Conservation (phyloP, 139 green algal species). For the Pseudopediastrum boryanum region DNA sequence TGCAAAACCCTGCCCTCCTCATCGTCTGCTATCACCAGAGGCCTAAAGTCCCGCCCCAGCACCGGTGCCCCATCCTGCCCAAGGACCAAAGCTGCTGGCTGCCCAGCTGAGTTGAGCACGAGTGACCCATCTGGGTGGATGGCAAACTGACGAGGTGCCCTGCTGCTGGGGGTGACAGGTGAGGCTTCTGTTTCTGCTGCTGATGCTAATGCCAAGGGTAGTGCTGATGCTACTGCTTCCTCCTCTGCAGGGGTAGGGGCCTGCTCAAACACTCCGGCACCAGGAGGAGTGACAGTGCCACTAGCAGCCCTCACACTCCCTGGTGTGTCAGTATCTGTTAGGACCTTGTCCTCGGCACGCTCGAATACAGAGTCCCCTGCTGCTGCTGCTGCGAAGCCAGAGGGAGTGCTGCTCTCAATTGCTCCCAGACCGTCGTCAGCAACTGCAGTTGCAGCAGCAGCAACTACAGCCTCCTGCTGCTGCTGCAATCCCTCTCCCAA, state of each 20-base stretch:
- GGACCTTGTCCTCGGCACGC: no score
- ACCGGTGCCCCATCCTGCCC: constrained; percentile 4
- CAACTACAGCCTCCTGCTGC: not conserved
- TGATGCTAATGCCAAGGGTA: not conserved
- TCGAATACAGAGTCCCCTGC: no score
- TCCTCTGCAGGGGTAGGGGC: not conserved
- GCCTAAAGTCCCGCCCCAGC: constrained; percentile 2
- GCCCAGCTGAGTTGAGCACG: not conserved
- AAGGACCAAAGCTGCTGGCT: constrained; percentile 10
- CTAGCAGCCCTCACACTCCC: no score
- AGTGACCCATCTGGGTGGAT: no score
- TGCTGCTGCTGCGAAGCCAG: no score
- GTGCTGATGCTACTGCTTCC: not conserved
- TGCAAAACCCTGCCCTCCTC: constrained; percentile 5
- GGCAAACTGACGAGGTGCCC: no score
- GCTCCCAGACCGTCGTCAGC: not conserved
- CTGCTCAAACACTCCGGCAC: not conserved
- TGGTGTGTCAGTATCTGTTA: no score
- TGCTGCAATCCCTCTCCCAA: not conserved
- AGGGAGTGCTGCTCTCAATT: no score
- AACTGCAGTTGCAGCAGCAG: not conserved
- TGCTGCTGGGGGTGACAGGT: not conserved
- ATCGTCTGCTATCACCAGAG: constrained; percentile 10
- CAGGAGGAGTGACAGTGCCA: no score
- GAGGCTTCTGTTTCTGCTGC: not conserved